A percentile compares a stretch with the other conserved stretches of the same genome.
Conservation (phyloP, 1,139 yeast genomes). For the Lodderomyces pseudojiufengensis region DNA sequence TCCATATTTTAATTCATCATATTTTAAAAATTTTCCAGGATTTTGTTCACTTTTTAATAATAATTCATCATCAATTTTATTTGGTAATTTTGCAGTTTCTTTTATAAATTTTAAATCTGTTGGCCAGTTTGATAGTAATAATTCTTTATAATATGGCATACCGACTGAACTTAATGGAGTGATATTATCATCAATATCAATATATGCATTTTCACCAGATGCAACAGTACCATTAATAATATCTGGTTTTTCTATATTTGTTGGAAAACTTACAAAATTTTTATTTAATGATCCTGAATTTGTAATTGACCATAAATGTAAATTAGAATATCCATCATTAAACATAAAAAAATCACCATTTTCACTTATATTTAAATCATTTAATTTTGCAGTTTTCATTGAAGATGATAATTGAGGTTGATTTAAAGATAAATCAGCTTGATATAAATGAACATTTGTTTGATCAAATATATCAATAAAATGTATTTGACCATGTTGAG, state of each 20-base stretch:
- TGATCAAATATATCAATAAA: conserved; percentile 83
- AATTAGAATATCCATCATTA: conserved; percentile 57
- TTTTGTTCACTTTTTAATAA: conserved; percentile 20
- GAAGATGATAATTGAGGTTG: conserved; percentile 10
- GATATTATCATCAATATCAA: conserved; percentile 39
- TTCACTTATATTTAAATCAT: conserved; percentile 63
- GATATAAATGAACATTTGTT: conserved; percentile 56
- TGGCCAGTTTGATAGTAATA: conserved; percentile 79
- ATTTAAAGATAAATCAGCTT: conserved; percentile 48
- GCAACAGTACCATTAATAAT: conserved; percentile 18
- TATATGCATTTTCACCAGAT: conserved; percentile 13
- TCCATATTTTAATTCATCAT: conserved; percentile 56
- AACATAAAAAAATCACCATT: conserved; percentile 79
- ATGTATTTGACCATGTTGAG: conserved; percentile 78
- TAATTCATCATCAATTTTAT: conserved; percentile 37
- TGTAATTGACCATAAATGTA: conserved; percentile 73
- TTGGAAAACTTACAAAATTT: conserved; percentile 46
- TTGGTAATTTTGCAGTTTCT: conserved; percentile 52
- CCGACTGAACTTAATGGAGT: conserved; percentile 72
- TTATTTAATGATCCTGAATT: conserved; percentile 25
- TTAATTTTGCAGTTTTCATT: conserved; percentile 22
- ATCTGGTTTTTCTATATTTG: conserved; percentile 51
- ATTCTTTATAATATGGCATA: conserved; percentile 81
- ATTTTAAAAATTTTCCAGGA: conserved; percentile 30
- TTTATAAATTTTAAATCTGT: conserved; percentile 52